A percentile compares a stretch with the other conserved stretches of the same genome.
phyloP scores from a whole-genome alignment of 495 filamentous ascomycete genomes.

The Neurospora cerealis region DNA sequence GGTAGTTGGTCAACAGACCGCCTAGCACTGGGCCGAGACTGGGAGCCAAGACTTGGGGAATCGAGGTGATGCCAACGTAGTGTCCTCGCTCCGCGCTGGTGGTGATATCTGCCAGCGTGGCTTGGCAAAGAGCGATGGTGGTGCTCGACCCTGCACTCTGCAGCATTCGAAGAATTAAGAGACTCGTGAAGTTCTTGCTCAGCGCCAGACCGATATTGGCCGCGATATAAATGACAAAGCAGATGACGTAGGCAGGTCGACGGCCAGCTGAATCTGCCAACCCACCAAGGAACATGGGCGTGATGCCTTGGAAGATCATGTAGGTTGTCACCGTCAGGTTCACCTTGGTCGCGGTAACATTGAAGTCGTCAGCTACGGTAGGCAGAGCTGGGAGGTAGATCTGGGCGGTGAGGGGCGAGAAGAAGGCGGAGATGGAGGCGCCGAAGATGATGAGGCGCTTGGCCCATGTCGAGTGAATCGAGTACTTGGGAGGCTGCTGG shows the following conservation, averaged over 20 bases:
- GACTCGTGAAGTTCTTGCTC: slow-evolving; percentile 35
- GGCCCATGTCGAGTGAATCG: slow-evolving; percentile 43
- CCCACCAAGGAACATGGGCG: slow-evolving; percentile 46
- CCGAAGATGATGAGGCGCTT: slow-evolving; percentile 54
- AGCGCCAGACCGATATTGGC: slow-evolving; percentile 48
- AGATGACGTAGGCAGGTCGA: slow-evolving; percentile 44
- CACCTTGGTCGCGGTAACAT: slow-evolving; percentile 43
- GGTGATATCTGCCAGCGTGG: slow-evolving; percentile 44
- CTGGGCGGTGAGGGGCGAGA: slow-evolving; percentile 57
- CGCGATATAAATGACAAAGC: slow-evolving; percentile 44
- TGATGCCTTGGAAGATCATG: slow-evolving; percentile 49
- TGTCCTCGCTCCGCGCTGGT: slow-evolving; percentile 43
- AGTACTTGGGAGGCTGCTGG: slow-evolving; percentile 30
- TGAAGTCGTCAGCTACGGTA: slow-evolving; percentile 40
- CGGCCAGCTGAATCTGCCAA: slow-evolving; percentile 46
- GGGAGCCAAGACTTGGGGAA: slow-evolving; percentile 29
- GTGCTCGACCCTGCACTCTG: slow-evolving; percentile 46
- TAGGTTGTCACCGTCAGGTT: slow-evolving; percentile 57
- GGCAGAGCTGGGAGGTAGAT: slow-evolving; percentile 67
- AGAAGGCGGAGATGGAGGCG: slow-evolving; percentile 51
- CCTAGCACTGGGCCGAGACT: slow-evolving; percentile 34
- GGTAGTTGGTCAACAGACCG: slow-evolving; percentile 46
- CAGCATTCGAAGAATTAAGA: slow-evolving; percentile 44
- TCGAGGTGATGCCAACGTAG: slow-evolving; percentile 30
- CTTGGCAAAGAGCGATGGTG: slow-evolving; percentile 43